These are phyloP conservation scores for Apiospora marii DNA, from an alignment of 2,329 filamentous ascomycete genomes.

Conservation along the genomic window DNA sequence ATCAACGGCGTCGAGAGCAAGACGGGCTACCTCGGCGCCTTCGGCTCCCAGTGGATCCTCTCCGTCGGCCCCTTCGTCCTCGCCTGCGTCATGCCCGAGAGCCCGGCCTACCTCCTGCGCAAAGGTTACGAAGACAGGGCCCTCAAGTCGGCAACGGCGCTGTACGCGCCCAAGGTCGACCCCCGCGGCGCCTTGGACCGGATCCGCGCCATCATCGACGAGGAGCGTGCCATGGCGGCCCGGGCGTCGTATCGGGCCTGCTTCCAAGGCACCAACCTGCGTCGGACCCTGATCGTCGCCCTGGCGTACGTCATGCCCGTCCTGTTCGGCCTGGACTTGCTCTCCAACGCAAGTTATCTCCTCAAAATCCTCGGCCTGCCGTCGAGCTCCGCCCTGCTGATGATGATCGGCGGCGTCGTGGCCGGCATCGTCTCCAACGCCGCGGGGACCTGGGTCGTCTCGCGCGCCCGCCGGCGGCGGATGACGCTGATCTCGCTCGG, in stretches of 20 bases:
- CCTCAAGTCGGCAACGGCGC: slow-evolving; percentile 54
- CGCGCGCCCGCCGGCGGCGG: slow-evolving; percentile 48
- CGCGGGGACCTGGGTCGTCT: slow-evolving; percentile 52
- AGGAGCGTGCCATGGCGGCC: slow-evolving; percentile 42
- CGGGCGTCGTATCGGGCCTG: slow-evolving; percentile 50
- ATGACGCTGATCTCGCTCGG: slow-evolving; percentile 47
- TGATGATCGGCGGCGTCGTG: slow-evolving; percentile 54
- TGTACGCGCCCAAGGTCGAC: slow-evolving; percentile 51
- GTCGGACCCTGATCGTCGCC: slow-evolving; percentile 50
- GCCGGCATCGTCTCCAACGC: slow-evolving; percentile 54
- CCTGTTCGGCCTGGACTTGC: slow-evolving; percentile 54
- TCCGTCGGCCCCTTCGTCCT: slow-evolving; percentile 51
- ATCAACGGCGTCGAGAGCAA: slow-evolving; percentile 35
- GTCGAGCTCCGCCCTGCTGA: slow-evolving; percentile 45
- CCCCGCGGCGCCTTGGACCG: slow-evolving; percentile 50
- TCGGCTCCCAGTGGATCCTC: slow-evolving; percentile 55
- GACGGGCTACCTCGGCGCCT: slow-evolving; percentile 49
- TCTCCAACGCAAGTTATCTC: slow-evolving; percentile 53
- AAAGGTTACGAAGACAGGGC: slow-evolving; percentile 49
- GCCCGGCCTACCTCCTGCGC: slow-evolving; percentile 57
- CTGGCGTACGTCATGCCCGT: slow-evolving; percentile 52
- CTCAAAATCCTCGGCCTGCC: slow-evolving; percentile 45
- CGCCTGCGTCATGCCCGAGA: slow-evolving; percentile 57
- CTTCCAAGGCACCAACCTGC: slow-evolving; percentile 52
- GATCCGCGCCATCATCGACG: slow-evolving; percentile 57